A percentile compares a stretch with the other conserved stretches of the same genome.
phyloP scores from a whole-genome alignment of 768 basidiomycete species.

The Rhodotorula diobovata region DNA sequence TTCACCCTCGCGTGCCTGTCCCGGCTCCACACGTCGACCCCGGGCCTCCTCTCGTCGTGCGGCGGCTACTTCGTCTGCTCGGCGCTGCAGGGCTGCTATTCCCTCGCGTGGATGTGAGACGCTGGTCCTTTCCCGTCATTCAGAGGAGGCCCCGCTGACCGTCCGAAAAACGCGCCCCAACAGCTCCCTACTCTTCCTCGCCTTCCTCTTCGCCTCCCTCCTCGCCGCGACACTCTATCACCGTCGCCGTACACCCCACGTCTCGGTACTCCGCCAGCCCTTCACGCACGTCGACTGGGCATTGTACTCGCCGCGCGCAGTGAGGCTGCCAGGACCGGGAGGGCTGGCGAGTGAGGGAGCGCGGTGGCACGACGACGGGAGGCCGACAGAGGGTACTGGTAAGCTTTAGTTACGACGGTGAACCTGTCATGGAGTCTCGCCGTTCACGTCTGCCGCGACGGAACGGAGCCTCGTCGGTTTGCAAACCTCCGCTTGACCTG shows the following conservation, averaged over 20 bases:
- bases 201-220: slow-evolving; percentile 13
- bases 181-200: slow-evolving; percentile 22
- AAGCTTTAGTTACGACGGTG: too few species aligned
- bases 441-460: too few species aligned
- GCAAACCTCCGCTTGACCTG: too few species aligned
- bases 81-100: slow-evolving; percentile 4
- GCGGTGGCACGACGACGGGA: neutral
- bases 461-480: too few species aligned
- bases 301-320: neutral
- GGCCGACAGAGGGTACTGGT: too few species aligned
- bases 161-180: neutral
- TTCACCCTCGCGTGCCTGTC: slow-evolving; percentile 15
- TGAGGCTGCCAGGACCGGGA: neutral
- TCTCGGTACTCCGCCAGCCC: neutral
- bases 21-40: slow-evolving; percentile 14
- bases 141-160: too few species aligned
- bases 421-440: too few species aligned
- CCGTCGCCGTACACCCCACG: neutral
- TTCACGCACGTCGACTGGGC: slow-evolving; percentile 15
- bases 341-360: neutral
- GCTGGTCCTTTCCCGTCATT: neutral
- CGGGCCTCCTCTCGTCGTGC: neutral
- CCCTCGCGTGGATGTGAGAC: slow-evolving; percentile 24
- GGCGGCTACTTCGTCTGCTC: slow-evolving; percentile 17
- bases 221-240: slow-evolving; percentile 10